These are phyloP conservation scores for Dactylellina cionopaga DNA, from an alignment of 2,329 filamentous ascomycete species.

Conservation along the genomic window DNA sequence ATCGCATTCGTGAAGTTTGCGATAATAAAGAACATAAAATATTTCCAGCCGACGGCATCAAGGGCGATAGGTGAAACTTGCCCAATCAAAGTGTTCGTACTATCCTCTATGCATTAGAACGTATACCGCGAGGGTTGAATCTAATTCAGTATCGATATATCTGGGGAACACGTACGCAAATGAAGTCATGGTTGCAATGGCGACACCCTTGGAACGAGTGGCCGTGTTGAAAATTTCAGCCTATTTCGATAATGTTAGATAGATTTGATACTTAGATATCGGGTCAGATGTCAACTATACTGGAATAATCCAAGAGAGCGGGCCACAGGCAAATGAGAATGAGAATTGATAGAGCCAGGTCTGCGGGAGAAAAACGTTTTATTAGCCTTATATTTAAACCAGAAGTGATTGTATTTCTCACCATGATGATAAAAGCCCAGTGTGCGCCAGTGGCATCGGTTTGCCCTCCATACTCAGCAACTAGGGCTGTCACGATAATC, in stretches of 20 bases:
- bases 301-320: constrained; percentile 70
- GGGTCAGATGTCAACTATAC: constrained; percentile 35
- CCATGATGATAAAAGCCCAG: constrained; percentile 77
- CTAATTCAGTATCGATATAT: not conserved
- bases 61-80: constrained; percentile 72
- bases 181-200: constrained; percentile 76
- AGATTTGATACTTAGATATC: not conserved
- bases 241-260: constrained; percentile 61
- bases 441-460: constrained; percentile 65
- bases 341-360: constrained; percentile 85
- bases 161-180: constrained; percentile 65
- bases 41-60: constrained; percentile 63
- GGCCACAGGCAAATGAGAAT: constrained; percentile 76
- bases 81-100: constrained; percentile 72
- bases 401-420: constrained; percentile 58
- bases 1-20: constrained; percentile 75
- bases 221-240: constrained; percentile 82
- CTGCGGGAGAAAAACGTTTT: too few species aligned
- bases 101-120: constrained; percentile 17
- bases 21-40: constrained; percentile 69
- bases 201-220: constrained; percentile 78
- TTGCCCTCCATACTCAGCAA: constrained; percentile 70
- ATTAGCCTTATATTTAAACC: too few species aligned
- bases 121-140: not conserved
- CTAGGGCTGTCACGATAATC: constrained; percentile 71